A percentile compares a stretch with the other conserved stretches of the same genome.
Conservation (phyloP, 192 early-diverging fungal species). For the Funneliformis geosporum region DNA sequence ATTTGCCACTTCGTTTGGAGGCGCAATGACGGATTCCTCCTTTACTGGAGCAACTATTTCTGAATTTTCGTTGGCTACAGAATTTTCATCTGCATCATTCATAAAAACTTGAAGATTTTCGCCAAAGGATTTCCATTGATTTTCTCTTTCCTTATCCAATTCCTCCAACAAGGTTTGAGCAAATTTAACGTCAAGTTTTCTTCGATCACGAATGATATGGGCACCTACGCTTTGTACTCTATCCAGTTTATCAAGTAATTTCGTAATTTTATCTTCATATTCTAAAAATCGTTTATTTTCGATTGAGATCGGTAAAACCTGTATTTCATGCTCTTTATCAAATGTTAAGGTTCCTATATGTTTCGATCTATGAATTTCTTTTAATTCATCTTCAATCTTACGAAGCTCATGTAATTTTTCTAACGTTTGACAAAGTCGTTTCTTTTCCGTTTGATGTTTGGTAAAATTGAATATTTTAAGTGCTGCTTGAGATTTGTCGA, state of each 20-base stretch:
- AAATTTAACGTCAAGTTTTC: slow-evolving; percentile 13
- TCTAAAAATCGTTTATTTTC: slow-evolving; percentile 6
- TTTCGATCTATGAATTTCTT: background rate
- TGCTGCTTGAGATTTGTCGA: background rate
- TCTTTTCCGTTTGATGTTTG: background rate
- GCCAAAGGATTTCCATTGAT: background rate
- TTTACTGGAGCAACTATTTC: too few relatives aligned
- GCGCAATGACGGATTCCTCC: too few relatives aligned
- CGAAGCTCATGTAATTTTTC: background rate
- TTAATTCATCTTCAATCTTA: background rate
- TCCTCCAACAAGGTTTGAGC: slow-evolving; percentile 2
- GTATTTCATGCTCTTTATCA: background rate
- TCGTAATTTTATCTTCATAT: slow-evolving; percentile 6
- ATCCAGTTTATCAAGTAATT: slow-evolving; percentile 11
- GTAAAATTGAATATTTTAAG: slow-evolving; percentile 2
- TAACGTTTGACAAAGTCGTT: slow-evolving; percentile 1
- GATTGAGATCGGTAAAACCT: slow-evolving; percentile 3
- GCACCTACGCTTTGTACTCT: slow-evolving; percentile 5
- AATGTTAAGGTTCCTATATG: background rate
- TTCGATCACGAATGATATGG: background rate
- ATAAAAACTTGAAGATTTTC: too few relatives aligned
- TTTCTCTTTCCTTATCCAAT: slow-evolving; percentile 16
- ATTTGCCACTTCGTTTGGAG: too few relatives aligned
- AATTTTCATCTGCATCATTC: too few relatives aligned
- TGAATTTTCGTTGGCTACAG: too few relatives aligned